Evolutionary conservation across 1,284 basidiomycete species (phyloP).

Genomic region (Fomitopsis pinicola): DNA sequence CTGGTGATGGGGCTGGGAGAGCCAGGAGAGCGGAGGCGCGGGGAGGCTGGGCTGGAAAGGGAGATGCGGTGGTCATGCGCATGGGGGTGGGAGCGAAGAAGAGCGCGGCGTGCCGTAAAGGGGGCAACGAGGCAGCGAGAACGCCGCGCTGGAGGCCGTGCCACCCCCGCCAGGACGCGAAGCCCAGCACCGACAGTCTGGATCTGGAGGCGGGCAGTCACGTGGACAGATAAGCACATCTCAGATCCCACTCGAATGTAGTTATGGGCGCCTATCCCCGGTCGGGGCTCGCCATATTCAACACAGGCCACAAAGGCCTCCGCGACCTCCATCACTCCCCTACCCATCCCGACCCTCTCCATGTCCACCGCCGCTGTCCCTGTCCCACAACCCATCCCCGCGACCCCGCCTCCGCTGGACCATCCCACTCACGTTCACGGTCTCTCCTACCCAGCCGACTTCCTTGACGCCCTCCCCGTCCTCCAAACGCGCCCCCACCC

Average conservation of each 20-base stretch:
- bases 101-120: conserved; percentile 2
- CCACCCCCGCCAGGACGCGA: not conserved
- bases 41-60: not conserved
- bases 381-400: conserved; percentile 3
- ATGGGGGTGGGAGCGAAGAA: conserved; percentile 1
- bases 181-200: not conserved
- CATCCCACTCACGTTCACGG: conserved; percentile 28
- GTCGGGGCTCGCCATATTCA: not conserved
- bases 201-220: not conserved
- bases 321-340: not conserved
- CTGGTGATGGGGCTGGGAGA: not conserved
- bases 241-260: not conserved
- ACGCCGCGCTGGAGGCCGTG: not conserved
- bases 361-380: conserved; percentile 1
- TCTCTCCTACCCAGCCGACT: conserved; percentile 37
- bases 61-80: not conserved
- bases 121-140: conserved; percentile 2
- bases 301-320: conserved; percentile 1
- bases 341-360: not conserved
- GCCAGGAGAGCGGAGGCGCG: not conserved
- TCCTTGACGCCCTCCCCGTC: conserved; percentile 36
- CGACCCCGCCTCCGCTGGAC: not conserved
- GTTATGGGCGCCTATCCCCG: not conserved
- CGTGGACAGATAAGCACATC: conserved; percentile 7
- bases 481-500: conserved; percentile 35